Evolutionary conservation across 768 basidiomycete species (phyloP).

Genomic region (Podaxis pistillaris): DNA sequence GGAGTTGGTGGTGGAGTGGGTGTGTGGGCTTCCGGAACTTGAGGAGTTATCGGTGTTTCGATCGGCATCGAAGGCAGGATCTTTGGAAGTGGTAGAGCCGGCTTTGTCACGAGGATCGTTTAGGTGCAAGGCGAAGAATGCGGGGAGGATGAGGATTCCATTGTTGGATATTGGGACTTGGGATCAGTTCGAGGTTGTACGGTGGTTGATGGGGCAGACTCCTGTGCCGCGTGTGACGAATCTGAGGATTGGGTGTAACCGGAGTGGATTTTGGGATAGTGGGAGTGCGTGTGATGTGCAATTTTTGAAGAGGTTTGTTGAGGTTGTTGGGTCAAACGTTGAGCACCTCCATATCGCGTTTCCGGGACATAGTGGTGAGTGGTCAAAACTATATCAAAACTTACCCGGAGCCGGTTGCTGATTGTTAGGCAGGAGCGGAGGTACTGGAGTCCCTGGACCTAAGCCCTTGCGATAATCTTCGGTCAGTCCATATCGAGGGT

Average conservation of each 20-base stretch:
- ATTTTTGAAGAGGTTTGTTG: background rate
- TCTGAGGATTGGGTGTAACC: background rate
- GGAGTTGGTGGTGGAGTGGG: background rate
- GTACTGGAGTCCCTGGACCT: background rate
- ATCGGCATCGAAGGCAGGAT: background rate
- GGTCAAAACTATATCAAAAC: background rate
- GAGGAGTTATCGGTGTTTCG: background rate
- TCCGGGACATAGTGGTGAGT: background rate
- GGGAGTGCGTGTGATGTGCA: background rate
- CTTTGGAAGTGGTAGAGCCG: background rate
- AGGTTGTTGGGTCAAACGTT: background rate
- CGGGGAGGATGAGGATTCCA: background rate
- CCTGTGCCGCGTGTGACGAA: background rate
- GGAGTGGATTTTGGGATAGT: background rate
- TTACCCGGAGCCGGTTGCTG: background rate
- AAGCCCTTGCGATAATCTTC: background rate
- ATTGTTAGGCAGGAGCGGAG: background rate
- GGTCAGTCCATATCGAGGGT: background rate
- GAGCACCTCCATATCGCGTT: background rate
- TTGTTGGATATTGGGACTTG: background rate
- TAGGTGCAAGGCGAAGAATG: background rate
- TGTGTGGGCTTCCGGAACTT: constrained; percentile 7
- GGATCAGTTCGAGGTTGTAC: background rate
- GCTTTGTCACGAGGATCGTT: background rate
- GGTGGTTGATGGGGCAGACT: constrained; percentile 1